Evolutionary conservation across 2,329 filamentous ascomycete species (phyloP), one percentile per base, ranked within the genome.

Genomic region (Aspergillus fructus): DNA sequence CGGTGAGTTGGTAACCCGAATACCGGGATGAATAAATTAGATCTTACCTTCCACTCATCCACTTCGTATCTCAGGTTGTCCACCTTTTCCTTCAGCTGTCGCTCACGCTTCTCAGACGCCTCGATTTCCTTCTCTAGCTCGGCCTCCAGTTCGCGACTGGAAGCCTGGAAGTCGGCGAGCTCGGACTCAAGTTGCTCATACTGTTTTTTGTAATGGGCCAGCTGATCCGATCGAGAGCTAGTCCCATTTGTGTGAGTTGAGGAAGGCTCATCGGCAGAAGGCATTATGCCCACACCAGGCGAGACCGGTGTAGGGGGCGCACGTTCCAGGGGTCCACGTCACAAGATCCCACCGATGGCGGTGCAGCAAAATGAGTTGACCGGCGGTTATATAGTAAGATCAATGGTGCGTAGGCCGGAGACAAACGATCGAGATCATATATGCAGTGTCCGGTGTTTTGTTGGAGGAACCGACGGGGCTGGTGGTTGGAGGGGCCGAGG

Each of bases 91-190:
- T 93, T 88, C 66, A 97, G 77, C 63, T 87, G 81, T 62, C 92
- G 85, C 78, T 97, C 93, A 67, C 92, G 86, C 79, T 96, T 96
- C 81, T 99, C 94, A 45, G 93, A 93, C 45, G 91, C 89, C 68
- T 97, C 93, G 56, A 99, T 88, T 73, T 99, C 94, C 79, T 93
- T 96, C 76, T 99, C 94, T 53, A 99, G 81, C 76, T 97, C 94
- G 48, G 89, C 86, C 76, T 99, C 94, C 30, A 99, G 83, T 74
- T 97, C 94, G 73, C 91, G 90, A 75, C 93, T 97, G 54, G 92
- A 96, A 57, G 91, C 84, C 71, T 96, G 91, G 74, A 99, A 99
- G 69, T 99, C 94, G 61, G 90, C 85, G 60, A 99, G 85, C 75
- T 99, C 94, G 53, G 87, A 82, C 76, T 97, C 94, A 39, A 99